phyloP scores from a whole-genome alignment of 306 rosid genomes.

The Purshia tridentata region DNA sequence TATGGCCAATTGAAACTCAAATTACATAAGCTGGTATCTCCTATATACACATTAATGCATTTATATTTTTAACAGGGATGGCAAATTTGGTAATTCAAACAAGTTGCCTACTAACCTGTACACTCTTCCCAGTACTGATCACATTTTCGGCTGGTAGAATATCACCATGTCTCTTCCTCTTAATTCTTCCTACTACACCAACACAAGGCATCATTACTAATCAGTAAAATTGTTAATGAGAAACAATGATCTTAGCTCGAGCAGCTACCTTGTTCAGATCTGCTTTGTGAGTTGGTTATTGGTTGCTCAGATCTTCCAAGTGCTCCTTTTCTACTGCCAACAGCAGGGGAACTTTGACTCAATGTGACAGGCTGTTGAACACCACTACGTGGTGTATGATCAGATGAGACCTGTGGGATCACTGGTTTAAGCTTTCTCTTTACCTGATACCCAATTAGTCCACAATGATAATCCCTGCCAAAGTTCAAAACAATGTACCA shows the following conservation, averaged over 20 bases:
- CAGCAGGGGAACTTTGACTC: conserved; percentile 21
- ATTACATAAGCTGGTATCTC: background rate
- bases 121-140: conserved; percentile 22
- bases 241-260: conserved; percentile 21
- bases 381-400: conserved; percentile 22
- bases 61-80: background rate
- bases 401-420: conserved; percentile 19
- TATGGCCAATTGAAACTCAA: background rate
- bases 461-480: conserved; percentile 76
- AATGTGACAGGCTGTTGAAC: conserved; percentile 27
- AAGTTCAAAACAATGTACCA: conserved; percentile 21
- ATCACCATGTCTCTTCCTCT: conserved; percentile 56
- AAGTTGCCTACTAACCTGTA: conserved; percentile 49
- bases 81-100: conserved; percentile 1
- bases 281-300: conserved; percentile 24
- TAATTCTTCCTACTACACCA: conserved; percentile 44
- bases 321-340: conserved; percentile 24
- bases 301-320: conserved; percentile 29
- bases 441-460: conserved; percentile 60
- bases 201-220: conserved; percentile 14
- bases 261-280: conserved; percentile 46
- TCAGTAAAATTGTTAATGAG: conserved; percentile 13
- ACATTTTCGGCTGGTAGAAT: conserved; percentile 29
- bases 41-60: background rate
- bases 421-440: conserved; percentile 31